Evolutionary conservation across 495 filamentous ascomycete species (phyloP), one percentile per base, ranked within the genome.

Genomic region (Aspergillus conjunctus): DNA sequence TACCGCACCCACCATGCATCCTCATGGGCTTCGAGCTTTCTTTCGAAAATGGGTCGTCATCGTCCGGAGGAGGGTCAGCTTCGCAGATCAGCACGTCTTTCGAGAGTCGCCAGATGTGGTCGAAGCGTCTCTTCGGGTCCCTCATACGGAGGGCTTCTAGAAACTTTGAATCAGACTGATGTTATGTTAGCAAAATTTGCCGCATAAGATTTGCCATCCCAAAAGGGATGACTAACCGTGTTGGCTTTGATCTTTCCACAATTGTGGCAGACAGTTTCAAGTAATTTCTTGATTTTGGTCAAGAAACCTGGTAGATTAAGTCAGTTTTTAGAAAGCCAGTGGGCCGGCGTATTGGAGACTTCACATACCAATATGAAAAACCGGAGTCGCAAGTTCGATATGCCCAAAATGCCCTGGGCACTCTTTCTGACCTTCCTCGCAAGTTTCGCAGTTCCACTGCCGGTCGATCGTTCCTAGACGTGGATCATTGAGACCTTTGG

Each of bases 321-420:
- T 83, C 60, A 81, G 74, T 58, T 58, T 61, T 26, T 43, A 22
- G 5, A 11, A 41, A 20, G n/a, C 20, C 6, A 20, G 37, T 21
- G 33, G 33, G 15, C 11, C 22, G 4, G 44, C 33, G 60, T 31
- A 20, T 22, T 41, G 45, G 18, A 56, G 11, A 41, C 3, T 46
- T 50, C 50, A 51, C 90, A 66, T 91, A 91, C 78, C 78, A 44
- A 80, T 79, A 68, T 99, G 94, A 71, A 88, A 99, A 62, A 98
- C 94, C 14, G 94, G 94, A 66, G 87, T 88, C 11, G 94, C 92
- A 55, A 99, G 84, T 71, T 99, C 95, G 61, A 97, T 97, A 73
- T 98, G 95, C 37, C 94, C 94, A 67, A 97, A 99, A 74, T 99
- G 94, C 31, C 94, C 94, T 58, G 92, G 92, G 74, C 94, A 99